These are phyloP conservation scores for Pisolithus tinctorius DNA, from an alignment of 768 basidiomycete species.

Conservation along the genomic window DNA sequence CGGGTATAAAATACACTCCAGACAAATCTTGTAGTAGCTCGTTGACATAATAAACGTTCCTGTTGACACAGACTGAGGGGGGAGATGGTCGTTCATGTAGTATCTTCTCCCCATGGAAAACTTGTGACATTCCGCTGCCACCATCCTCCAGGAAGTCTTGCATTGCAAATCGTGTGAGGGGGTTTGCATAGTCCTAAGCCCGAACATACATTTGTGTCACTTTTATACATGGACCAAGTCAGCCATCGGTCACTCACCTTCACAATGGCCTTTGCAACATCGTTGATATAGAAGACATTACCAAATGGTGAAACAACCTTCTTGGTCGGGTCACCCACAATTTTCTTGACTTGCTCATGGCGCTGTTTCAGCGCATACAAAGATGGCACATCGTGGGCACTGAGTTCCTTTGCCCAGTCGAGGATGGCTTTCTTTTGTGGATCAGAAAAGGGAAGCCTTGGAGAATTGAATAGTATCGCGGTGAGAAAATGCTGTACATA, in stretches of 20 bases:
- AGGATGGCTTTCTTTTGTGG: slow-evolving; percentile 22
- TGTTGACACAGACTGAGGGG: slow-evolving; percentile 15
- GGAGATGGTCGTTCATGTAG: slow-evolving; percentile 18
- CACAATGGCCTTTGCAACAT: slow-evolving; percentile 5
- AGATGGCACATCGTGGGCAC: slow-evolving; percentile 18
- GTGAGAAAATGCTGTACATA: slow-evolving; percentile 17
- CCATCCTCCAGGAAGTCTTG: slow-evolving; percentile 24
- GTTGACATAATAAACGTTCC: slow-evolving; percentile 16
- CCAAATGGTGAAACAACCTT: slow-evolving; percentile 16
- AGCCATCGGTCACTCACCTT: background rate
- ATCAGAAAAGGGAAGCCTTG: slow-evolving; percentile 20
- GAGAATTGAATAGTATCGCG: slow-evolving; percentile 22
- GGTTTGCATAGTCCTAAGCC: slow-evolving; percentile 23
- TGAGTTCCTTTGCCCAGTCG: slow-evolving; percentile 21
- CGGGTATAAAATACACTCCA: slow-evolving; percentile 5
- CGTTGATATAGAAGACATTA: slow-evolving; percentile 21
- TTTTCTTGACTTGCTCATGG: background rate
- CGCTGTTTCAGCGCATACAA: slow-evolving; percentile 9
- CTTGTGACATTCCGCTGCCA: slow-evolving; percentile 13
- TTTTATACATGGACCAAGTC: background rate
- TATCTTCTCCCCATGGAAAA: slow-evolving; percentile 26
- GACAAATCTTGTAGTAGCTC: slow-evolving; percentile 10
- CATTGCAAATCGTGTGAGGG: slow-evolving; percentile 14
- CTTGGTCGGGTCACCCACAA: slow-evolving; percentile 13
- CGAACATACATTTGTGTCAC: too few species aligned